A percentile compares a stretch with the other conserved stretches of the same genome.
phyloP scores from a whole-genome alignment of 202 grass and related monocot genomes.

The Zoysia matrella region DNA sequence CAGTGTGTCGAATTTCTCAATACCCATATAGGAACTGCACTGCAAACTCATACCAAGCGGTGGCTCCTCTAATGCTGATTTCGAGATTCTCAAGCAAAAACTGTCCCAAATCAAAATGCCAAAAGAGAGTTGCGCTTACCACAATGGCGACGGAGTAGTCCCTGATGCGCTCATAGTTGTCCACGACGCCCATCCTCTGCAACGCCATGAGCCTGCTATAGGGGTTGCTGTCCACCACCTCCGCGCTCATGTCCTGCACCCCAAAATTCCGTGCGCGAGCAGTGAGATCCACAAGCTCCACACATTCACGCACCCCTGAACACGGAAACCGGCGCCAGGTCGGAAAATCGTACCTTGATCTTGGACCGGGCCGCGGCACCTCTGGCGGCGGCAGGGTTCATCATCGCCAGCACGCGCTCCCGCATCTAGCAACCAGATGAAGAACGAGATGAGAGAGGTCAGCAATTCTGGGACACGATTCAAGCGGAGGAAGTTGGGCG shows the following conservation, averaged over 20 bases:
- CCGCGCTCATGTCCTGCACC: constrained; percentile 90
- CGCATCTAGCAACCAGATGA: constrained; percentile 52
- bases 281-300: neutral
- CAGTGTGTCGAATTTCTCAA: neutral
- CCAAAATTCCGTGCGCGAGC: constrained; percentile 7
- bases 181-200: constrained; percentile 91
- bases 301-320: too few species aligned
- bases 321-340: neutral
- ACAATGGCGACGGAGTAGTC: constrained; percentile 87
- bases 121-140: constrained; percentile 47
- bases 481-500: neutral
- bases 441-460: neutral
- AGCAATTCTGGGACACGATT: neutral
- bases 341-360: constrained; percentile 58
- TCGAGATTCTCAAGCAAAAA: neutral
- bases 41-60: neutral
- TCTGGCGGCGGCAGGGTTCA: constrained; percentile 24
- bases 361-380: constrained; percentile 46
- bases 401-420: constrained; percentile 45
- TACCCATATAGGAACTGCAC: neutral
- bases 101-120: neutral
- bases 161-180: constrained; percentile 92
- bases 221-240: constrained; percentile 91
- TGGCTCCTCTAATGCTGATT: neutral
- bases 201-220: constrained; percentile 97